Conservation (phyloP, 345 rosid genomes). For the Conringia planisiliqua region DNA sequence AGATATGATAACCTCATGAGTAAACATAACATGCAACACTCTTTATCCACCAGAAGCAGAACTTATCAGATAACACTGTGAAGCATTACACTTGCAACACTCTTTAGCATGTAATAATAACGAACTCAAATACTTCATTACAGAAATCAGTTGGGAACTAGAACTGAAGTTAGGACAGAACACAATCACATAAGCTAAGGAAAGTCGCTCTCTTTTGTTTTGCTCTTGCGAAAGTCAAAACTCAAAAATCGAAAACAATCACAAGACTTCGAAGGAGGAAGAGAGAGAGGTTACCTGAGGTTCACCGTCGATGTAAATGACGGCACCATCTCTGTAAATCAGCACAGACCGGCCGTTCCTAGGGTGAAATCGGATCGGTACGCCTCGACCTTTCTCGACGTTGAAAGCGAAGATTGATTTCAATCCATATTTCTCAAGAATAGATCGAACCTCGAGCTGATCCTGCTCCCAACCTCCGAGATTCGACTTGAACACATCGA, state of each 20-base stretch:
- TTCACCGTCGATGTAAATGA: slow-evolving; percentile 77
- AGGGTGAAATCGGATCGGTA: slow-evolving; percentile 68
- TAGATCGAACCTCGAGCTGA: slow-evolving; percentile 80
- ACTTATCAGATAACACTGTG: not conserved
- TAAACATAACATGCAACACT: not conserved
- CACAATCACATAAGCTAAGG: not conserved
- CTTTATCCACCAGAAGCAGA: not conserved
- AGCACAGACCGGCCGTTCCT: slow-evolving; percentile 82
- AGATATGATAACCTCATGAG: too few relatives aligned
- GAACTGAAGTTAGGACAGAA: not conserved
- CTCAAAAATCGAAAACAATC: not conserved
- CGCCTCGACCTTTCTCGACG: slow-evolving; percentile 62
- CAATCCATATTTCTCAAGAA: slow-evolving; percentile 66
- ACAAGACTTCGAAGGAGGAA: not conserved
- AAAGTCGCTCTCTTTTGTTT: not conserved
- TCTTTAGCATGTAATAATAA: not conserved
- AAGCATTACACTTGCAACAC: slow-evolving; percentile 1
- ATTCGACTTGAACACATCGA: slow-evolving; percentile 67
- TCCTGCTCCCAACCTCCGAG: slow-evolving; percentile 85
- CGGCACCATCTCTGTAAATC: slow-evolving; percentile 68
- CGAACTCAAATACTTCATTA: not conserved
- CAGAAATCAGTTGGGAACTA: not conserved
- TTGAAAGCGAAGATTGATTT: slow-evolving; percentile 78
- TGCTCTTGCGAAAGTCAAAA: not conserved
- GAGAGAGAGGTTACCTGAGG: slow-evolving; percentile 51